Evolutionary conservation across 2,329 filamentous ascomycete species (phyloP).

Genomic region (Aaosphaeria arxii): DNA sequence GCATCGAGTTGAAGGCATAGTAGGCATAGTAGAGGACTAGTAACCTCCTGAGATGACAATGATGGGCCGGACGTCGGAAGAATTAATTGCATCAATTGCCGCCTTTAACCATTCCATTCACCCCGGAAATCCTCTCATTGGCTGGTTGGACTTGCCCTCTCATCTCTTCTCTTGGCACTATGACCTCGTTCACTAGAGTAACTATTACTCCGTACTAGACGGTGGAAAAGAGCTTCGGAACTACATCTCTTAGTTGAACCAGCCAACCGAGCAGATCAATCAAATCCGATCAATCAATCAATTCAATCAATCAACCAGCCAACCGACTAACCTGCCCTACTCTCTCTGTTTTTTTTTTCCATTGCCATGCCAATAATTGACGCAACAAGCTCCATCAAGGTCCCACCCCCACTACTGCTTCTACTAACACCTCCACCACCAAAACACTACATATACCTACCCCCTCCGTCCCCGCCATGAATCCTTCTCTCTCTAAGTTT

Average conservation of each 20-base stretch:
- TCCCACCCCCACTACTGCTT: neutral
- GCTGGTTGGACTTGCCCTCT: neutral
- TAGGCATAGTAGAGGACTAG: too few species aligned
- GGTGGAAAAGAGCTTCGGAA: too few species aligned
- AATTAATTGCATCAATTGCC: conserved; percentile 34
- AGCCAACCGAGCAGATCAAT: too few species aligned
- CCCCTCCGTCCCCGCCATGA: conserved; percentile 24
- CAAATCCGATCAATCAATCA: too few species aligned
- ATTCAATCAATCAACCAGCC: too few species aligned
- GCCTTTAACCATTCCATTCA: conserved; percentile 10
- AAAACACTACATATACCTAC: conserved; percentile 25
- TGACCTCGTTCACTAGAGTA: neutral
- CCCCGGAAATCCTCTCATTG: neutral
- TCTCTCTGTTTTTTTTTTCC: neutral
- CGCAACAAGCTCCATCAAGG: neutral
- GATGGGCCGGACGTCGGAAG: conserved; percentile 13
- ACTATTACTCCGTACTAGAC: too few species aligned
- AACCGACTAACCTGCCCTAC: too few species aligned
- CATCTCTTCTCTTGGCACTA: too few species aligned
- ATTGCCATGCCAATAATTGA: neutral
- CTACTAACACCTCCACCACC: conserved; percentile 1
- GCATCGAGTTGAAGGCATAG: neutral
- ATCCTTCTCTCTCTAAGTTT: conserved; percentile 38
- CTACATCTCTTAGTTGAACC: too few species aligned
- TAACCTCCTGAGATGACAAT: too few species aligned